These are phyloP conservation scores for Suhomyces choctaworum DNA, from an alignment of 1,139 yeast species.

Conservation along the genomic window DNA sequence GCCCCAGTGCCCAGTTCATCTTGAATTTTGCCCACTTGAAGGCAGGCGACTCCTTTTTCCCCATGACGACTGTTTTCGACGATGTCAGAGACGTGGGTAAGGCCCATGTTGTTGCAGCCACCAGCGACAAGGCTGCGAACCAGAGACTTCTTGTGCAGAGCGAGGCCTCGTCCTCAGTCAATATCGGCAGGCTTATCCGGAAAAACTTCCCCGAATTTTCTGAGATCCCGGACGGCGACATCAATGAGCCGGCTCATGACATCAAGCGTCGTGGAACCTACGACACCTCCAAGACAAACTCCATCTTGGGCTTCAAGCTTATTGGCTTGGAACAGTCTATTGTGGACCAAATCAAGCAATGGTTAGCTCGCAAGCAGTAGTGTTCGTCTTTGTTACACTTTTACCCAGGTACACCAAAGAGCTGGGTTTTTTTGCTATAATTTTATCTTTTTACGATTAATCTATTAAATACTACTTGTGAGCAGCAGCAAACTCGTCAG, in stretches of 20 bases:
- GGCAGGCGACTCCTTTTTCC: conserved; percentile 14
- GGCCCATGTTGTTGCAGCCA: conserved; percentile 15
- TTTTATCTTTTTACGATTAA: too few relatives aligned
- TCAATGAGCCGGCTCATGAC: background rate
- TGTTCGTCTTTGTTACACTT: too few relatives aligned
- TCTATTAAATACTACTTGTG: conserved; percentile 19
- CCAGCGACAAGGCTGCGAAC: conserved; percentile 11
- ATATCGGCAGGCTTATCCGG: conserved; percentile 31
- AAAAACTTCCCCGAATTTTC: conserved; percentile 12
- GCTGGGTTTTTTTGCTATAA: too few relatives aligned
- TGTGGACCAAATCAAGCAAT: background rate
- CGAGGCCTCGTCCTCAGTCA: conserved; percentile 22
- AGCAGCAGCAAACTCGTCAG: conserved; percentile 61
- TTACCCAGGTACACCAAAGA: too few relatives aligned
- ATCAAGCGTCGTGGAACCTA: background rate
- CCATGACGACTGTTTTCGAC: conserved; percentile 10
- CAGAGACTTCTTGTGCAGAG: conserved; percentile 10
- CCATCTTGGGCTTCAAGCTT: conserved; percentile 1
- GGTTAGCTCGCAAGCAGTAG: too few relatives aligned
- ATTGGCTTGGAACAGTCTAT: background rate
- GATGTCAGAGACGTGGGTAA: conserved; percentile 17
- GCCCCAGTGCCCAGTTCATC: background rate
- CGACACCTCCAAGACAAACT: background rate
- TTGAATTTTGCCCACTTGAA: conserved; percentile 12
- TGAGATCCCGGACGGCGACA: background rate